Evolutionary conservation across 2,329 filamentous ascomycete species (phyloP).

Genomic region (Exophiala aquamarina): DNA sequence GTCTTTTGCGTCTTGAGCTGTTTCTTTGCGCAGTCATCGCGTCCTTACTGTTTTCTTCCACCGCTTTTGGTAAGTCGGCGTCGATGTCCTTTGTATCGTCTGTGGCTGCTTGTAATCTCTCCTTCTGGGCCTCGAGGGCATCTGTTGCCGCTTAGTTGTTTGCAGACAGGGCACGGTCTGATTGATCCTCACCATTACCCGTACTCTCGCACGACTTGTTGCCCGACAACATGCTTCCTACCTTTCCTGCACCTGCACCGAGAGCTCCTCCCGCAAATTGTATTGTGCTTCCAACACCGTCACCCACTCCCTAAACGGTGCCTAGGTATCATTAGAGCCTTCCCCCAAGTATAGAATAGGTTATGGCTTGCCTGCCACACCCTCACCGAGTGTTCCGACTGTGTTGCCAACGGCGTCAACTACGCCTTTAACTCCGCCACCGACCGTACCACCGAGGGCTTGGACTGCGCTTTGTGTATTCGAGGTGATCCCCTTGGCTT

Average conservation of each 20-base stretch:
- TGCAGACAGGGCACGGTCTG: no score
- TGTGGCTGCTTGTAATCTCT: conserved; percentile 11
- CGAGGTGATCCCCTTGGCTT: conserved; percentile 18
- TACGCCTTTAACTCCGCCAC: conserved; percentile 23
- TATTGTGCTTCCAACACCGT: conserved; percentile 22
- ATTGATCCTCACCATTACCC: conserved; percentile 17
- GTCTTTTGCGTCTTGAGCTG: no score
- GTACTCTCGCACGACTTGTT: no score
- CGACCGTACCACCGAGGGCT: conserved; percentile 22
- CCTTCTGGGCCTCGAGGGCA: conserved; percentile 8
- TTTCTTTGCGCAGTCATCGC: conserved; percentile 5
- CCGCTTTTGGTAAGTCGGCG: conserved; percentile 5
- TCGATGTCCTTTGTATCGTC: conserved; percentile 13
- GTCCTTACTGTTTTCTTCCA: conserved; percentile 14
- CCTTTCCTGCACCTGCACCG: conserved; percentile 19
- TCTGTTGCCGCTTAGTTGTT: conserved; percentile 1
- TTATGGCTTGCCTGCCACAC: no score
- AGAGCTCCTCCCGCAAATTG: conserved; percentile 22
- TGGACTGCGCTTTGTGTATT: conserved; percentile 20
- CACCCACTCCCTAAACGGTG: conserved; percentile 21
- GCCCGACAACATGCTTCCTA: conserved; percentile 19
- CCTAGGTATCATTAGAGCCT: no score
- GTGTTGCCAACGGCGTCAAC: conserved; percentile 23
- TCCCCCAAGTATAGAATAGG: no score
- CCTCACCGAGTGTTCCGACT: conserved; percentile 20